A percentile compares a stretch with the other conserved stretches of the same genome.
phyloP scores from a whole-genome alignment of 164 flowering plant species.

The Euptelea pleiosperma region DNA sequence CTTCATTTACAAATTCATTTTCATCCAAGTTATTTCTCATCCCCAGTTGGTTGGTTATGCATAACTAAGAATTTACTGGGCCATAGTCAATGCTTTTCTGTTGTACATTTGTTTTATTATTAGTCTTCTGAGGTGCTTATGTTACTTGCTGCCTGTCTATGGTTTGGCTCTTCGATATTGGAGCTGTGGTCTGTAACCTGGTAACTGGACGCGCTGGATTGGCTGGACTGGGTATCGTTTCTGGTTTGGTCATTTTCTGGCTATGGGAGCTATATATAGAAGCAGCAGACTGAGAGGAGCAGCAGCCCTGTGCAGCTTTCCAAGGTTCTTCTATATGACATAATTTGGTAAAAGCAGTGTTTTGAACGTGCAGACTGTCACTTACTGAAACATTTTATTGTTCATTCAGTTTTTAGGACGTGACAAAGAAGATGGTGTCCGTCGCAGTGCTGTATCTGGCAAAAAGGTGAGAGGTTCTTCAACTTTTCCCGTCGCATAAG shows the following conservation, averaged over 20 bases:
- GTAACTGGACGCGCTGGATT: constrained; percentile 51
- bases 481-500: neutral
- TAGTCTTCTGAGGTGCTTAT: constrained; percentile 50
- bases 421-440: constrained; percentile 82
- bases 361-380: neutral
- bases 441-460: constrained; percentile 97
- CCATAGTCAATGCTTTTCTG: neutral
- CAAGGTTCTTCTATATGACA: constrained; percentile 46
- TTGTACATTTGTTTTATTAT: neutral
- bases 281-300: constrained; percentile 55
- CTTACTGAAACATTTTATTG: neutral
- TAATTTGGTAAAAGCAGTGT: neutral
- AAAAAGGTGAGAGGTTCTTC: constrained; percentile 59
- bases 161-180: constrained; percentile 87
- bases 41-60: neutral
- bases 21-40: neutral
- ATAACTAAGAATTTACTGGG: neutral
- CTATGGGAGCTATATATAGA: constrained; percentile 84
- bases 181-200: constrained; percentile 92
- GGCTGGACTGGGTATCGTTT: constrained; percentile 56
- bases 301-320: constrained; percentile 95
- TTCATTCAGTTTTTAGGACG: constrained; percentile 79
- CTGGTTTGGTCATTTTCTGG: constrained; percentile 58
- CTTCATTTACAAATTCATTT: neutral
- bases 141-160: constrained; percentile 69